Evolutionary conservation across 495 filamentous ascomycete genomes (phyloP), one percentile per base, ranked within the genome.

Genomic region (Cercophora samala): DNA sequence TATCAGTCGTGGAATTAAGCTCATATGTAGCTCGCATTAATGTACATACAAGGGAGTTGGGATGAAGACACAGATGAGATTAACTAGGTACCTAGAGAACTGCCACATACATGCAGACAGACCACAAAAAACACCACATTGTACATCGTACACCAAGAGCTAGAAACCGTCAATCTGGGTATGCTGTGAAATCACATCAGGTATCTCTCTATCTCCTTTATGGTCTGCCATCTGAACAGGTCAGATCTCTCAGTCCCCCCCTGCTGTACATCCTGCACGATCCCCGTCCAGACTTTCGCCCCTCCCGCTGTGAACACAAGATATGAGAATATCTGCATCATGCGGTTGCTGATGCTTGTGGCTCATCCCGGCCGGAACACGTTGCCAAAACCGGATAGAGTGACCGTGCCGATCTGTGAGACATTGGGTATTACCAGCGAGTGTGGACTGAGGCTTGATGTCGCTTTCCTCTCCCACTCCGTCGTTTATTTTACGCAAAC

Each of bases 401-500:
- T 46, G 37, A 46, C 37, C 37, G 37, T 46, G 37, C 13, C 37
- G 37, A 46, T 46, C 5, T 46, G 1, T 46, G 37, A 46, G 37
- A 46, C 53, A 56, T 19, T 19, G 53, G 22, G 53, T 56, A 56
- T 56, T 23, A 56, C 53, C 53, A 56, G 53, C 53, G 26, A 23
- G 53, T 23, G 37, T 23, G 53, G 53, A 23, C 53, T 42, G 26
- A 62, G 29, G 60, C 26, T 62, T 62, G 58, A 73, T 71, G 62
- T 66, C 58, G 55, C 63, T 68, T 65, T 6, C 26, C 65, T 67
- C 65, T 67, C 65, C 64, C 62, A 65, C 29, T 62, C 63, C 25
- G 65, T 63, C 65, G 19, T 37, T 68, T 62, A 63, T 66, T 75
- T 65, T 72, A 69, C 62, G 69, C 67, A 71, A 67, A 73, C 66